Evolutionary conservation across 495 filamentous ascomycete genomes (phyloP).

Genomic region (Pyrenula massariospora): DNA sequence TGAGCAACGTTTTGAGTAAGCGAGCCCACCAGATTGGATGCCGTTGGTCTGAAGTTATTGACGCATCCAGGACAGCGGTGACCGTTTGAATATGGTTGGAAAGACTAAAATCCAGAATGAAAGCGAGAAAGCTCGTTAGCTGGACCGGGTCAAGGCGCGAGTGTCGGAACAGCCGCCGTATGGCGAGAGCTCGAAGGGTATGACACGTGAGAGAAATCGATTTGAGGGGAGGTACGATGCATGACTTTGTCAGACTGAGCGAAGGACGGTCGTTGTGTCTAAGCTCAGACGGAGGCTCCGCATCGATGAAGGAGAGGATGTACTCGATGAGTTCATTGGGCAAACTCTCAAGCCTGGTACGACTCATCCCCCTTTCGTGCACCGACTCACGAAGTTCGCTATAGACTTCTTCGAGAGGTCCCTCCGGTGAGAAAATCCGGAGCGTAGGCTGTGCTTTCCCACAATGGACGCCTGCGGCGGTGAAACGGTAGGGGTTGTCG

Average conservation of each 20-base stretch:
- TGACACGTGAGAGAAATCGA: constrained; percentile 18
- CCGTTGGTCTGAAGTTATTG: neutral
- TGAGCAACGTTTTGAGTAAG: constrained; percentile 17
- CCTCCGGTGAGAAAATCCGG: too few relatives aligned
- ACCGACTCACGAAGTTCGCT: too few relatives aligned
- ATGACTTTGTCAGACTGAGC: constrained; percentile 8
- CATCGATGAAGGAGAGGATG: constrained; percentile 19
- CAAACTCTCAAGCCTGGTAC: constrained; percentile 8
- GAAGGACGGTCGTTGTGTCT: constrained; percentile 15
- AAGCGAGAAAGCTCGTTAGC: constrained; percentile 15
- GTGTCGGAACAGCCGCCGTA: constrained; percentile 23
- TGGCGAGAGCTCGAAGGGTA: constrained; percentile 16
- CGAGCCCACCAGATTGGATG: constrained; percentile 22
- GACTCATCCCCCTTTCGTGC: too few relatives aligned
- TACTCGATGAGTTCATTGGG: constrained; percentile 31
- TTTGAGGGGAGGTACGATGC: constrained; percentile 17
- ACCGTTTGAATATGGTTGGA: constrained; percentile 20
- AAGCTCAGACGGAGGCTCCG: constrained; percentile 17
- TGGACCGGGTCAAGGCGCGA: constrained; percentile 17
- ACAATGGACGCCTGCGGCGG: neutral
- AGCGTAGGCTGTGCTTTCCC: neutral
- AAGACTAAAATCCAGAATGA: constrained; percentile 15
- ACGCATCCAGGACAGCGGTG: constrained; percentile 12
- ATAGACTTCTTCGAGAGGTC: too few relatives aligned
- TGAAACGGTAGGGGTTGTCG: neutral